Conservation (phyloP, 441 rosid genomes). For the Monsonia emarginata region DNA sequence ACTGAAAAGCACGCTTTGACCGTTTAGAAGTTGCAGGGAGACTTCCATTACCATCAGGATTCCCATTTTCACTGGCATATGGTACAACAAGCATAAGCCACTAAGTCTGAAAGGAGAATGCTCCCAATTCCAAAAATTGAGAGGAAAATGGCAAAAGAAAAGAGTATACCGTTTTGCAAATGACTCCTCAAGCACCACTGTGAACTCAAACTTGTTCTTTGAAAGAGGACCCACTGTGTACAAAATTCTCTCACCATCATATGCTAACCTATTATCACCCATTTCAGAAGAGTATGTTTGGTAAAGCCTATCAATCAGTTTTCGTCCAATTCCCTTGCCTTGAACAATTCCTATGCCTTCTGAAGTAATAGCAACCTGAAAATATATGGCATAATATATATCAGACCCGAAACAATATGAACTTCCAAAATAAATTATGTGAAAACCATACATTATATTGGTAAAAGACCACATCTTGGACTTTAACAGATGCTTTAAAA, state of each 20-base stretch:
- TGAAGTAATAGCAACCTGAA: conserved; percentile 53
- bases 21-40: conserved; percentile 36
- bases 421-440: conserved; percentile 10
- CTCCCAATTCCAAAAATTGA: conserved; percentile 6
- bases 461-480: conserved; percentile 54
- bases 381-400: conserved; percentile 7
- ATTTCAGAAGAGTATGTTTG: conserved; percentile 58
- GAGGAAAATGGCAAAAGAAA: background rate
- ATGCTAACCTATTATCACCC: conserved; percentile 49
- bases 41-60: conserved; percentile 24
- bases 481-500: conserved; percentile 45
- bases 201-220: conserved; percentile 45
- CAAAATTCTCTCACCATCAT: conserved; percentile 71
- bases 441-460: conserved; percentile 62
- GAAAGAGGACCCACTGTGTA: conserved; percentile 75
- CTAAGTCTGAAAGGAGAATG: conserved; percentile 5
- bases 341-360: conserved; percentile 45
- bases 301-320: conserved; percentile 50
- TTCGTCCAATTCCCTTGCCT: conserved; percentile 63
- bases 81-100: conserved; percentile 2
- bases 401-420: conserved; percentile 10
- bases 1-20: conserved; percentile 39
- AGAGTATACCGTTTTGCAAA: conserved; percentile 40
- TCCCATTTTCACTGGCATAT: conserved; percentile 29
- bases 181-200: conserved; percentile 61